Conservation (phyloP, 2,329 filamentous ascomycete species). For the Chaetoscypha palmicola region DNA sequence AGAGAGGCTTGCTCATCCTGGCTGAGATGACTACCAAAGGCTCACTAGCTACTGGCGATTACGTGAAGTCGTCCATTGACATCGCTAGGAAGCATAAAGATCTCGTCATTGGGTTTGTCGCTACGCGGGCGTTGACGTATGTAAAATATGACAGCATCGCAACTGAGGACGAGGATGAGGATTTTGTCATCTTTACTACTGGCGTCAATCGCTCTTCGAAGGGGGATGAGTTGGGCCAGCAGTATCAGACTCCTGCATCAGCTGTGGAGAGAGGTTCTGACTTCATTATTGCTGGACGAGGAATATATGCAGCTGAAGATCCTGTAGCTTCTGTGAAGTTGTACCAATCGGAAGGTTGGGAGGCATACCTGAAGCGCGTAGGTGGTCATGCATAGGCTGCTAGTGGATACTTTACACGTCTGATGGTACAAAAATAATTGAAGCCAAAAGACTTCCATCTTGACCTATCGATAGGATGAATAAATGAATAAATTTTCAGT, state of each 20-base stretch:
- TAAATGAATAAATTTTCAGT: too few relatives aligned
- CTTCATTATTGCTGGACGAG: background rate
- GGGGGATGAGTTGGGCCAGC: background rate
- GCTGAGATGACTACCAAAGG: conserved; percentile 1
- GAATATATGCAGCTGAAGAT: background rate
- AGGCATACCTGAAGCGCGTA: too few relatives aligned
- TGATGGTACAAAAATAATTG: too few relatives aligned
- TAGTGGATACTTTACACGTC: too few relatives aligned
- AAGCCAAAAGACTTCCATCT: too few relatives aligned
- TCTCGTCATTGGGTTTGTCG: background rate
- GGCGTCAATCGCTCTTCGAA: background rate
- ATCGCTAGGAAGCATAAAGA: background rate
- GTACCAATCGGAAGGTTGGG: background rate
- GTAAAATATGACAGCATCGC: too few relatives aligned
- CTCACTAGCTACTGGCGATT: background rate
- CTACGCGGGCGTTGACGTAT: background rate
- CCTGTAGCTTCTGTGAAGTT: background rate
- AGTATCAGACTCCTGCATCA: background rate
- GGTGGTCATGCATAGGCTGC: too few relatives aligned
- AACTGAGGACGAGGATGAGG: background rate
- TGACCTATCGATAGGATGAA: too few relatives aligned
- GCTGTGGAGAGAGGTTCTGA: background rate
- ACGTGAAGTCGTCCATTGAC: background rate
- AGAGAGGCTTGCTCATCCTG: background rate
- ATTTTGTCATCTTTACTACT: background rate